Base-by-base conservation (phyloP, 768 basidiomycete genomes). In the Mycena filopes region DNA sequence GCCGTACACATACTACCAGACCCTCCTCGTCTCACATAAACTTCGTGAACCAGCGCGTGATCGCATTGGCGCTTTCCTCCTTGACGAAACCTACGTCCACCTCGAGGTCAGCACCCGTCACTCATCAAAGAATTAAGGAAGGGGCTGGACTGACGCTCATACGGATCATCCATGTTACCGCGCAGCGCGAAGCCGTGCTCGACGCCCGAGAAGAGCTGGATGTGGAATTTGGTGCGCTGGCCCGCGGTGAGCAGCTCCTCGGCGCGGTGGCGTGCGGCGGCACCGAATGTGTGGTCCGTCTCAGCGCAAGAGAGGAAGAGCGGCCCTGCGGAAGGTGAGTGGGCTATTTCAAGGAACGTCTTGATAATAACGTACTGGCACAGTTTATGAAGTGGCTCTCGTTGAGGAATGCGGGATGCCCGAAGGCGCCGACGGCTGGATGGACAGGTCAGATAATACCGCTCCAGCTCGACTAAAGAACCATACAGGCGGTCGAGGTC, bases 281-380 rank as follows among this genome's bases (percentile, higher is more conserved):
- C 20, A 3, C 81, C 76, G 75, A 84, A 84, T 1, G 81, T 79
- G 13, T 65, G 63, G 71, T 84, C 83, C 13, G 66, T 76, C 72
- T 84, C 83, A 41, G 79, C 80, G 62, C 80, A 83, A 36, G 79
- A 76, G 63, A 82, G 73, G 9, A 80, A 71, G n/a, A 83, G 71
- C 1, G 82, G 82, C 4, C 70, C 82, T 65, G 28, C 3, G 10
- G 6, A 55, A 42, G n/a, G 41, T 25, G 20, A 43, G 36, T 9
- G 36, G 9, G 15, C 10, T 2, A 36, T 6, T 6, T 33, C 10
- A 36, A 36, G 36, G 15, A 36, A 36, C 11, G 10, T 36, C 15
- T 36, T 36, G 11, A 15, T 3, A 20, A 48, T 16, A 16, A 70
- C 81, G 54, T 26, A 78, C 82, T 75, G 8, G 77, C 74, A 42